Conservation (phyloP, 1,284 basidiomycete genomes). For the Rhizoctonia solani region DNA sequence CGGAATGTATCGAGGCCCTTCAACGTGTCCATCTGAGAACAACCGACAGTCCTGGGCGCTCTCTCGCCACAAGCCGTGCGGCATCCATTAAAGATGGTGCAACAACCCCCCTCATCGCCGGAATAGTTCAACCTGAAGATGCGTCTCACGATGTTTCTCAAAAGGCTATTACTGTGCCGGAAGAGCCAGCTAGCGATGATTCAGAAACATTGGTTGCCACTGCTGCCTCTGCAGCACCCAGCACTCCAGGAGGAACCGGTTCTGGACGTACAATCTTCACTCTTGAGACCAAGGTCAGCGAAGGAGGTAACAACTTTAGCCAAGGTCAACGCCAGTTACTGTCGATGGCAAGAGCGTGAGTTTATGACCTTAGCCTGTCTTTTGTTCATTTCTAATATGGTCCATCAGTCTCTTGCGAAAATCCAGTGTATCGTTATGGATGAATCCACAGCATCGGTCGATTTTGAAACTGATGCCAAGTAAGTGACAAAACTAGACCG, state of each 20-base stretch:
- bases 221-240: neutral
- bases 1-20: neutral
- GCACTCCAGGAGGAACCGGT: conserved; percentile 12
- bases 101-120: conserved; percentile 7
- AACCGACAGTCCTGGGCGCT: neutral
- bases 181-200: neutral
- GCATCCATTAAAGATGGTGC: conserved; percentile 9
- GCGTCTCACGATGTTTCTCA: neutral
- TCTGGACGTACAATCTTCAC: conserved; percentile 30
- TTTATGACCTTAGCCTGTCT: neutral
- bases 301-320: conserved; percentile 38
- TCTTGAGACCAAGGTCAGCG: conserved; percentile 39
- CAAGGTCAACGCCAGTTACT: conserved; percentile 37
- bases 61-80: conserved; percentile 5
- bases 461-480: conserved; percentile 54
- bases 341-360: conserved; percentile 24
- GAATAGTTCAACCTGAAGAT: neutral
- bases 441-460: conserved; percentile 43
- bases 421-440: conserved; percentile 30
- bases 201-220: neutral
- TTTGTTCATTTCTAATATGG: neutral
- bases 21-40: neutral
- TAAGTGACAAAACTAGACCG: neutral
- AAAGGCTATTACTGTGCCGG: neutral
- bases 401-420: conserved; percentile 23